Evolutionary conservation across 257 asterid genomes (phyloP).

Genomic region (Agastache rugosa): DNA sequence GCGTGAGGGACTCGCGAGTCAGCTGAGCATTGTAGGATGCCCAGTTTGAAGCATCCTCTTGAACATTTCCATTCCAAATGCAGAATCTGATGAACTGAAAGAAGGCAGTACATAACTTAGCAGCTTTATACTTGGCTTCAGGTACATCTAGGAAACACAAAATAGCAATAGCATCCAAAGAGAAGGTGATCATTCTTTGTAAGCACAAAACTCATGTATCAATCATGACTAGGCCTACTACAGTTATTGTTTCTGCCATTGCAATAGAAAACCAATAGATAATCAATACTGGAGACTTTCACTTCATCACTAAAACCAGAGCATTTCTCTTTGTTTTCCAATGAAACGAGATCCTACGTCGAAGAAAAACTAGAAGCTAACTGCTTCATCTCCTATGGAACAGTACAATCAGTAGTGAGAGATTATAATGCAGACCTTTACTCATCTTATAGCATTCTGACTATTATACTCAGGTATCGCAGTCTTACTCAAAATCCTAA

Average conservation of each 20-base stretch:
- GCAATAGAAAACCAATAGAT: background rate
- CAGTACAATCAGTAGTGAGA: background rate
- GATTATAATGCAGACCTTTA: background rate
- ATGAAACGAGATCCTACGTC: background rate
- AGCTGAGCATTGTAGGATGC: conserved; percentile 90
- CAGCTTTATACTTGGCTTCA: conserved; percentile 51
- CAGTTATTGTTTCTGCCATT: background rate
- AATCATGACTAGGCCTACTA: conserved; percentile 24
- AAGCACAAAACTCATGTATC: conserved; percentile 23
- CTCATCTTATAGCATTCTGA: conserved; percentile 9
- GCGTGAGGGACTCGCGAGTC: conserved; percentile 43
- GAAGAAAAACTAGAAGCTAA: background rate
- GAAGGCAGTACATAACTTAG: conserved; percentile 67
- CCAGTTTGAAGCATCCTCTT: conserved; percentile 99
- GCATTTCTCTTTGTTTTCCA: background rate
- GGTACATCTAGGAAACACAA: conserved; percentile 43
- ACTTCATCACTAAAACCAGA: background rate
- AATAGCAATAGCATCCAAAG: conserved; percentile 40
- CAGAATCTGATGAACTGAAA: conserved; percentile 94
- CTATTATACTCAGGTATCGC: background rate
- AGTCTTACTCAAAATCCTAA: conserved; percentile 1
- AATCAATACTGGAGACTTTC: background rate
- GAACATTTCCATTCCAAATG: conserved; percentile 95
- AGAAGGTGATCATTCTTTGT: conserved; percentile 33
- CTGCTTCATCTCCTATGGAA: background rate